These are phyloP conservation scores for Themeda triandra DNA, from an alignment of 176 grass and related monocot genomes.

Conservation along the genomic window DNA sequence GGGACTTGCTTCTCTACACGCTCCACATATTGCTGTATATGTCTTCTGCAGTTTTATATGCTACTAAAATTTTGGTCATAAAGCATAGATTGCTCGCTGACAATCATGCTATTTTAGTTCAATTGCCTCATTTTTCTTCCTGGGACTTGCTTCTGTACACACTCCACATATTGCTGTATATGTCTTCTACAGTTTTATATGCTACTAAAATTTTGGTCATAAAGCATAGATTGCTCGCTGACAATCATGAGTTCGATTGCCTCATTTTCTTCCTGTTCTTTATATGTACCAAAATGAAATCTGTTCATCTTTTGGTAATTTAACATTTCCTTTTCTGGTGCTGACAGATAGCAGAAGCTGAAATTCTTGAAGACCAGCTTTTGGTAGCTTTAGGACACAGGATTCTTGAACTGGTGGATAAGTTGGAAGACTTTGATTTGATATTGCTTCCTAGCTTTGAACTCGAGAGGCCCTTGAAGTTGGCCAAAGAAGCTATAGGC, in stretches of 20 bases:
- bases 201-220: not conserved
- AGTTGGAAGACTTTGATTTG: slow-evolving; percentile 92
- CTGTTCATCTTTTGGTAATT: not conserved
- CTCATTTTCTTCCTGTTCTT: not conserved
- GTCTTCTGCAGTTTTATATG: not conserved
- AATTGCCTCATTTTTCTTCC: not conserved
- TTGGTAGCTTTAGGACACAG: slow-evolving; percentile 94
- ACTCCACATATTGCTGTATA: not conserved
- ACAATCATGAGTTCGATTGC: not conserved
- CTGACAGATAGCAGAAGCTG: slow-evolving; percentile 85
- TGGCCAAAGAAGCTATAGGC: slow-evolving; percentile 96
- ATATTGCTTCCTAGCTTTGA: slow-evolving; percentile 83
- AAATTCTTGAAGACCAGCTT: slow-evolving; percentile 92
- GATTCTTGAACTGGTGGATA: slow-evolving; percentile 92
- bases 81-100: not conserved
- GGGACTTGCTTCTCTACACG: not conserved
- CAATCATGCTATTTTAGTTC: not conserved
- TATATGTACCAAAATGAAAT: not conserved
- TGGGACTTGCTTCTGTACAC: not conserved
- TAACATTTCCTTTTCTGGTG: not conserved
- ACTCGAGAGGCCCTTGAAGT: slow-evolving; percentile 64
- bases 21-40: not conserved
- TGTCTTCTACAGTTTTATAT: not conserved
- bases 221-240: not conserved
- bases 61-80: not conserved